A percentile compares a stretch with the other conserved stretches of the same genome.
Conservation (phyloP, 352 stramenopile genomes). For the Phytophthora macrochlamydospora region DNA sequence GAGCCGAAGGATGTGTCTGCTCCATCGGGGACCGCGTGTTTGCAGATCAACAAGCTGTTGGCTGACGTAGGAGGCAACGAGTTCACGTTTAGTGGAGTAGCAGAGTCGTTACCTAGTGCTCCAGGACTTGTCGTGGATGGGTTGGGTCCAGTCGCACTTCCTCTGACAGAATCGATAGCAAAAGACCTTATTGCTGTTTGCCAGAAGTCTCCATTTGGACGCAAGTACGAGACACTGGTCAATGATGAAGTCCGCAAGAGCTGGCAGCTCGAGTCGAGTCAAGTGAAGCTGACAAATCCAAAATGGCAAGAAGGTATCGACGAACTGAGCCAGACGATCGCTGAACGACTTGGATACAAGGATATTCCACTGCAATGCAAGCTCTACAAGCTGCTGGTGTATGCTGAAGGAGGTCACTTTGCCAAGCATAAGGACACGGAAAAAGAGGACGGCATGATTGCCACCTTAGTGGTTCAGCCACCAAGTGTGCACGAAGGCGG, state of each 20-base stretch:
- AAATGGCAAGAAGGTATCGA: conserved; percentile 14
- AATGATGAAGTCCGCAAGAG: conserved; percentile 32
- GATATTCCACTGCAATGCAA: conserved; percentile 4
- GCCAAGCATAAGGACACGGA: conserved; percentile 53
- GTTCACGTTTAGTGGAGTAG: neutral
- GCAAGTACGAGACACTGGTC: conserved; percentile 17
- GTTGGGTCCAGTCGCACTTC: conserved; percentile 14
- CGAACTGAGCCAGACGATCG: conserved; percentile 4
- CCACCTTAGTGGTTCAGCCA: conserved; percentile 50
- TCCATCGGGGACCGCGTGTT: neutral
- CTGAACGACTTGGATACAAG: conserved; percentile 14
- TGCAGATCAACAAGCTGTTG: conserved; percentile 14
- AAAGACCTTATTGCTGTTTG: conserved; percentile 12
- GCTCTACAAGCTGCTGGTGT: conserved; percentile 34
- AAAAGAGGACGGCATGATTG: conserved; percentile 60
- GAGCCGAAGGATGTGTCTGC: neutral
- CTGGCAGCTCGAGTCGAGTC: neutral
- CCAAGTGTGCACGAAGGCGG: conserved; percentile 31
- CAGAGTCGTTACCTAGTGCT: conserved; percentile 5
- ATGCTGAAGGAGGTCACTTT: conserved; percentile 48
- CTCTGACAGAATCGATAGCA: conserved; percentile 9
- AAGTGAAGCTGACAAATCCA: conserved; percentile 20
- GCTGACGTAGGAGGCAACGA: too few species aligned
- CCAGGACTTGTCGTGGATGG: conserved; percentile 18
- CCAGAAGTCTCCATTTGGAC: conserved; percentile 35